phyloP scores from a whole-genome alignment of 192 early-diverging fungal species.

The Dissophora ornata region DNA sequence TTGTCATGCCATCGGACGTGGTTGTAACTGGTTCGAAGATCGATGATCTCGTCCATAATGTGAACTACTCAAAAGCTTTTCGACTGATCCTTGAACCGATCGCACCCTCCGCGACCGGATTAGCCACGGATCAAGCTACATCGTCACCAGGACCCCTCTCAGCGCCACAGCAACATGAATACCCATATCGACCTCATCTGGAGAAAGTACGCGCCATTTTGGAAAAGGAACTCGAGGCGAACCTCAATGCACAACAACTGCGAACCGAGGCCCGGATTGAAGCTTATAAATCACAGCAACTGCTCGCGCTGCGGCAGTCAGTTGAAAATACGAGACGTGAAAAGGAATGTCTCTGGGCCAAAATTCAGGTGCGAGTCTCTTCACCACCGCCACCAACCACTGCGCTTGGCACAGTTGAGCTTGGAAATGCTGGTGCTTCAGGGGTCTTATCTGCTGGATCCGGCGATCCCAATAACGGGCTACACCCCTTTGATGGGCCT shows the following conservation, averaged over 20 bases:
- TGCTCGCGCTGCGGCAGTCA: constrained; percentile 26
- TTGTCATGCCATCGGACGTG: constrained; percentile 19
- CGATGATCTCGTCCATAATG: constrained; percentile 8
- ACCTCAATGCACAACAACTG: constrained; percentile 38
- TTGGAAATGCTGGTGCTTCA: background rate
- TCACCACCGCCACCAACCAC: constrained; percentile 9
- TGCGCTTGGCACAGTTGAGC: background rate
- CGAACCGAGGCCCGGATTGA: constrained; percentile 48
- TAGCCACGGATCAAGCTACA: background rate
- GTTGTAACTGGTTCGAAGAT: constrained; percentile 26
- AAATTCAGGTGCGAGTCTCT: constrained; percentile 27
- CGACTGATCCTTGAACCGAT: constrained; percentile 26
- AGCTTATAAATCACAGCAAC: constrained; percentile 50
- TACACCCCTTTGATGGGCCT: constrained; percentile 32
- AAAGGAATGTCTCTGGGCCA: constrained; percentile 39
- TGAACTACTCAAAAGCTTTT: constrained; percentile 41
- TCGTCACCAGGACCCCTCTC: background rate
- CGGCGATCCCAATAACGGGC: constrained; percentile 6
- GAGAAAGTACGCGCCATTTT: constrained; percentile 32
- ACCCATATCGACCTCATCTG: constrained; percentile 35
- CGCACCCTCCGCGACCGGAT: background rate
- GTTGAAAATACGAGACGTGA: constrained; percentile 32
- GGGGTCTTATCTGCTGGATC: constrained; percentile 8
- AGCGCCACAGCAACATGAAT: background rate
- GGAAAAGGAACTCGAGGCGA: constrained; percentile 43